Percentiles rank a stretch among this genome's conserved stretches.
phyloP scores from a whole-genome alignment of 768 basidiomycete genomes.

The Calocybe cyanea region DNA sequence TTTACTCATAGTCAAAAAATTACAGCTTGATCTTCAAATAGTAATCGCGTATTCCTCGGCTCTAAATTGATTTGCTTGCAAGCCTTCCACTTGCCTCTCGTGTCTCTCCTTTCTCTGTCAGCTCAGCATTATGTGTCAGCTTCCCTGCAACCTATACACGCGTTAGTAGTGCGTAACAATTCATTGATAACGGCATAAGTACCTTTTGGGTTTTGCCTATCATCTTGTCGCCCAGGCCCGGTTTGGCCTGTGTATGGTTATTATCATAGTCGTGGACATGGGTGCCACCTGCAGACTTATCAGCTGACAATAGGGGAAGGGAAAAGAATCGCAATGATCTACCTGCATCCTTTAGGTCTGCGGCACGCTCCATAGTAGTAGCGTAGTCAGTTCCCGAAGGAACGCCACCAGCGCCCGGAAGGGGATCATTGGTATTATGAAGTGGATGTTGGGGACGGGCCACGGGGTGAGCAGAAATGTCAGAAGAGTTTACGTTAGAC shows the following conservation, averaged over 20 bases:
- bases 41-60: no score
- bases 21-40: no score
- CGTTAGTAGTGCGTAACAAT: neutral
- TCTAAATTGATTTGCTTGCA: no score
- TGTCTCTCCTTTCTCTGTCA: slow-evolving; percentile 55
- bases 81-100: slow-evolving; percentile 51
- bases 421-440: slow-evolving; percentile 45
- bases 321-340: no score
- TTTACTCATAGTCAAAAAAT: no score
- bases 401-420: slow-evolving; percentile 37
- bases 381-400: slow-evolving; percentile 34
- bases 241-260: slow-evolving; percentile 32
- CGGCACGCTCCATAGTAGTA: slow-evolving; percentile 30
- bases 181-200: neutral
- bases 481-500: neutral
- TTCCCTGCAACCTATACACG: slow-evolving; percentile 45
- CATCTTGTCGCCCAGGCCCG: slow-evolving; percentile 47
- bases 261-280: no score
- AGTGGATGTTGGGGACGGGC: slow-evolving; percentile 36
- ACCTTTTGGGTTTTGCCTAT: slow-evolving; percentile 60
- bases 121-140: slow-evolving; percentile 37
- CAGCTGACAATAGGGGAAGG: no score
- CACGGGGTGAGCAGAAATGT: slow-evolving; percentile 3
- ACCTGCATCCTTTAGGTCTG: slow-evolving; percentile 11
- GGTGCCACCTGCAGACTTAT: no score